Evolutionary conservation across 2,329 filamentous ascomycete genomes (phyloP), one percentile per base, ranked within the genome.

Genomic region (Meredithiella fracta): DNA sequence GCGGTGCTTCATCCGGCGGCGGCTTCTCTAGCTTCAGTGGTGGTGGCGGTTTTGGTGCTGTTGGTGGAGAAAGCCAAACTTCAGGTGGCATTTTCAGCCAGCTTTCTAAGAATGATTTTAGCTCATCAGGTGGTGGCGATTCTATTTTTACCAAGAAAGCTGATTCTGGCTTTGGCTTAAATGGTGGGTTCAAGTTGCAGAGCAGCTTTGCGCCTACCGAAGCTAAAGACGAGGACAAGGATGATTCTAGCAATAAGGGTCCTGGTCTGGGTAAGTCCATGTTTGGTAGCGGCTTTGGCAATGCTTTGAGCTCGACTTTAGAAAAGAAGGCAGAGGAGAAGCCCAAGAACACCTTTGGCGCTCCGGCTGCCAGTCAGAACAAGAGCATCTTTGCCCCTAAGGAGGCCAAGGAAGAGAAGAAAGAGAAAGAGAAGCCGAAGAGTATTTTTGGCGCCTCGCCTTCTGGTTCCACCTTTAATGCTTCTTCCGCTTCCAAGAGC

Each of bases 161-260:
- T 51, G 65, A 63, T 25, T 65, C 64, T 14, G 61, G 65, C 5
- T 72, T 73, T 59, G 69, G 68, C 23, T 65, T 63, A 49, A 60
- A 63, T 65, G 17, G 70, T 15, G 74, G 77, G 0, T 87, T 87
- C 68, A 83, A 84, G 61, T 70, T 87, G 15, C 75, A 76, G 40
- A 82, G 79, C 29, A 81, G 78, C 1, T 88, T 87, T 68, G 79
- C 81, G 62, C 73, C 74, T 7, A 82, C 86, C 60, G 74, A 77
- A 4, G 73, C 74, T 47, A 50, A 52, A 9, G 72, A 75, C 75
- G 15, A 65, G 66, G 22, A 49, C 3, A 9, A 40, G 15, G 26
- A 54, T 5, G 23, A 14, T 3, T 14, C 34, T 34, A 40, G 65
- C 66, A n/a, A 62, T 65, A 20, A 66, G 68, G 34, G 62, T 9